Percentiles rank a stretch among this genome's conserved stretches.
Evolutionary conservation across 1,139 yeast species (phyloP).

Genomic region (Suzukiozyma palmioleophila): DNA sequence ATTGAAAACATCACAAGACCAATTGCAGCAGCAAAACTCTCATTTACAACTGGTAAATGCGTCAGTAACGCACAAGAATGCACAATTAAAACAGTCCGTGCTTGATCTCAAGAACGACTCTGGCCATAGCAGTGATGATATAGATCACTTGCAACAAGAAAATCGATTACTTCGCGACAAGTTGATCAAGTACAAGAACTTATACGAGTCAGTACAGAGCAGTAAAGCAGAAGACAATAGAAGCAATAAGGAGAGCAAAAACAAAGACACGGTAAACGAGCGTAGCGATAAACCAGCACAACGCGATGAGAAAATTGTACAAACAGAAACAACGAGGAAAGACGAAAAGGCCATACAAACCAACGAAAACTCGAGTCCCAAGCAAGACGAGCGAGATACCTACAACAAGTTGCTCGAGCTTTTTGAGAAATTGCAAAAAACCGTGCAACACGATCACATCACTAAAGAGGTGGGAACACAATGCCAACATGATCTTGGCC

Average conservation of each 20-base stretch:
- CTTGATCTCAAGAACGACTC: background rate
- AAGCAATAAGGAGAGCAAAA: background rate
- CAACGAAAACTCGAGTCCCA: no score
- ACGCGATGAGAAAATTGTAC: no score
- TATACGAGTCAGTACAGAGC: slow-evolving; percentile 18
- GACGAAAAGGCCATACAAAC: no score
- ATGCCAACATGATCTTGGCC: no score
- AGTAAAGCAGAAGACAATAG: slow-evolving; percentile 2
- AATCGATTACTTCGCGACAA: slow-evolving; percentile 29
- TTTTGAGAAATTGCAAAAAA: no score
- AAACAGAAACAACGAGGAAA: no score
- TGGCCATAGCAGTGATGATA: background rate
- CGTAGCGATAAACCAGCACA: no score
- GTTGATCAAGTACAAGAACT: slow-evolving; percentile 29
- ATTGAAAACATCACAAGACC: background rate
- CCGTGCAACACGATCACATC: no score
- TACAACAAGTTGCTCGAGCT: no score
- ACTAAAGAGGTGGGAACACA: no score
- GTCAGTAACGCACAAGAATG: background rate
- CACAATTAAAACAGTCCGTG: background rate
- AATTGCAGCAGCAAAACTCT: background rate
- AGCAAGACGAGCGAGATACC: no score
- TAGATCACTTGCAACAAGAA: slow-evolving; percentile 17
- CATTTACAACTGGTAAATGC: background rate
- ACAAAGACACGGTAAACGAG: background rate